Base-by-base conservation (phyloP, 176 grass and related monocot genomes). In the Lolium perenne region DNA sequence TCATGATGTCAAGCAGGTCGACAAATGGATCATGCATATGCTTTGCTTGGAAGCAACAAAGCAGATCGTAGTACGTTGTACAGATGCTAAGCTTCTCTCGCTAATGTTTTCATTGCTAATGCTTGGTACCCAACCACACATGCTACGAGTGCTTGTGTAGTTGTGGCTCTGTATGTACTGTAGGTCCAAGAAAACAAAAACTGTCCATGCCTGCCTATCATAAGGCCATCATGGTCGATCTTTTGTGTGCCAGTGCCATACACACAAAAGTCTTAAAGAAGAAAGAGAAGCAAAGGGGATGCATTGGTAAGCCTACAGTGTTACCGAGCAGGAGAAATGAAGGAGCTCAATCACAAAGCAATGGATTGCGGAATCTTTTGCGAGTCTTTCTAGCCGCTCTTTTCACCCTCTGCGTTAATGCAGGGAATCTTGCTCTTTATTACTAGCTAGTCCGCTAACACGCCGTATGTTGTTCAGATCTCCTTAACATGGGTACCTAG, bases 341-440 rank as follows among this genome's bases (percentile, higher is more conserved):
- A 54, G 17, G 22, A 76, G 85, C 74, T 87, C 93, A 92, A 95
- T 95, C 88, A 93, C 89, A 91, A 93, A 91, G 88, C 88, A 91
- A 89, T 93, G 91, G 86, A 95, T 89, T 89, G 86, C 91, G 88
- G 91, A 95, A 95, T 95, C 83, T 93, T 93, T 95, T 89, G 84
- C 26, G 47, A 73, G 62, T 84, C 62, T 17, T 79, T 76, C 49
- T 41, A 15, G 54, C 25, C 16, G 53, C 53, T 56, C 35, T 47
- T 76, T 75, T 45, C 38, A 29, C 14, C 23, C 41, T 6, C 43
- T 76, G 77, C 85, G 84, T 82, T 82, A 82, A 91, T 78, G 78
- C 77, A 50, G 65, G 86, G 69, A 86, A 88, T 88, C 79, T 88
- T 67, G 82, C 80, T 84, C 85, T 84, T 84, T 80, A 91, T 47